phyloP scores from a whole-genome alignment of 805 yeast genomes.

The Cyberlindnera nakhonratchasimensis region DNA sequence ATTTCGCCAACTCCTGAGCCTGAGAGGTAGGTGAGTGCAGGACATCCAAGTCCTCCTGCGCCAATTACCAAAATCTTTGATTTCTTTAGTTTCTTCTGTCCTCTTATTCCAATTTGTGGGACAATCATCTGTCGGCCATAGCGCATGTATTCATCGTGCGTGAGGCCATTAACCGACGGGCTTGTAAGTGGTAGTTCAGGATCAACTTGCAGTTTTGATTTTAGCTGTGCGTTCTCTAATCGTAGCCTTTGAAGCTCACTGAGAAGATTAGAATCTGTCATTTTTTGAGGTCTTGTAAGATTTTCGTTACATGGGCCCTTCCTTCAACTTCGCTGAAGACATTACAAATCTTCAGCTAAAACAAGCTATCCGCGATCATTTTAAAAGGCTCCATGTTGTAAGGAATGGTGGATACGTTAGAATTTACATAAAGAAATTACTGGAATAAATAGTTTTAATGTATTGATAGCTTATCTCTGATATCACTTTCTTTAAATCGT shows the following conservation, averaged over 20 bases:
- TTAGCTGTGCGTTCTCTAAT: slow-evolving; percentile 1
- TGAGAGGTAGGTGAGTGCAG: slow-evolving; percentile 76
- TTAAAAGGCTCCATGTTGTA: no score
- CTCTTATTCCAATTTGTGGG: slow-evolving; percentile 52
- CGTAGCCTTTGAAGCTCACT: slow-evolving; percentile 5
- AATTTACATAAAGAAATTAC: no score
- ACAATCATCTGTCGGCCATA: slow-evolving; percentile 97
- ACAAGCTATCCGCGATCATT: no score
- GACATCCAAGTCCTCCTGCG: slow-evolving; percentile 96
- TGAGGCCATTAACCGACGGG: slow-evolving; percentile 32
- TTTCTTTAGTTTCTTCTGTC: slow-evolving; percentile 57
- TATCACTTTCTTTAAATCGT: no score
- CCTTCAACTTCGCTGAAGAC: no score
- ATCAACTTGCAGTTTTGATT: slow-evolving; percentile 11
- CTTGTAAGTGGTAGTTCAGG: slow-evolving; percentile 4
- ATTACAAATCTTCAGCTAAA: no score
- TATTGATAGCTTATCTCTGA: no score
- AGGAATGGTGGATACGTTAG: no score
- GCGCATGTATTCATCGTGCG: slow-evolving; percentile 67
- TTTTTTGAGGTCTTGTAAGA: neutral
- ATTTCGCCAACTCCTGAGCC: slow-evolving; percentile 86
- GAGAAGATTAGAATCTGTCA: neutral
- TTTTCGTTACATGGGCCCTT: neutral
- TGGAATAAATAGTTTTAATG: no score
- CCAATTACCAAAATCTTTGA: slow-evolving; percentile 77